Percentiles rank a stretch among this genome's conserved stretches.
Evolutionary conservation across 106 monocot species (phyloP).

Genomic region (Allium fistulosum): DNA sequence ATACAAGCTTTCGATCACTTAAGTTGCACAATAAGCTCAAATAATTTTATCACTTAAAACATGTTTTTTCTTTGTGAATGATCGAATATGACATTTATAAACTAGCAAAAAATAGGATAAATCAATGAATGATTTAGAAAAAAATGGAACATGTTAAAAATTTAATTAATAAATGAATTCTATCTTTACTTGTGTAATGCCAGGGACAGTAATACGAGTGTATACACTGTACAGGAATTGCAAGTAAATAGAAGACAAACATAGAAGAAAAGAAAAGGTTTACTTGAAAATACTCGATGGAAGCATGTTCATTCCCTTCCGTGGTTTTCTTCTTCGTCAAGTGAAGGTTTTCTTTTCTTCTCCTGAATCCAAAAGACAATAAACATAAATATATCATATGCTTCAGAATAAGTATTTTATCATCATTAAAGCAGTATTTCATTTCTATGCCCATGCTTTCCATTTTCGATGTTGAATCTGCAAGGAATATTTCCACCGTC

Average conservation of each 20-base stretch:
- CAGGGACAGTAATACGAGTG: no score
- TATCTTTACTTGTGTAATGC: no score
- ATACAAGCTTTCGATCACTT: conserved; percentile 82
- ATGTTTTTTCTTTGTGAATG: no score
- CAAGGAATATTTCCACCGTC: conserved; percentile 67
- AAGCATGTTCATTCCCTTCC: conserved; percentile 43
- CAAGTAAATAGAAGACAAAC: no score
- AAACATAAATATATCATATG: not conserved
- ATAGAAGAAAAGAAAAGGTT: not conserved
- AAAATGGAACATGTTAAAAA: no score
- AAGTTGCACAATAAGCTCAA: conserved; percentile 41
- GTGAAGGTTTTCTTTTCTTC: conserved; percentile 50
- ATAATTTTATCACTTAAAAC: no score
- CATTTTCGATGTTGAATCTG: conserved; percentile 52
- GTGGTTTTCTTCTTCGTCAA: conserved; percentile 54
- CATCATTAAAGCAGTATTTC: not conserved
- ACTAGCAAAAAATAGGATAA: no score
- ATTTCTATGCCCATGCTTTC: conserved; percentile 33
- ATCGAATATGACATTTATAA: no score
- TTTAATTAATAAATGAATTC: no score
- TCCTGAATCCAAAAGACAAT: conserved; percentile 30
- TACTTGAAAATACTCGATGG: conserved; percentile 70
- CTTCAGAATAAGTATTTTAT: not conserved
- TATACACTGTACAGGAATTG: no score
- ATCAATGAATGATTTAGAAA: no score